Evolutionary conservation across 768 basidiomycete species (phyloP).

Genomic region (Melanogaster broomeanus): DNA sequence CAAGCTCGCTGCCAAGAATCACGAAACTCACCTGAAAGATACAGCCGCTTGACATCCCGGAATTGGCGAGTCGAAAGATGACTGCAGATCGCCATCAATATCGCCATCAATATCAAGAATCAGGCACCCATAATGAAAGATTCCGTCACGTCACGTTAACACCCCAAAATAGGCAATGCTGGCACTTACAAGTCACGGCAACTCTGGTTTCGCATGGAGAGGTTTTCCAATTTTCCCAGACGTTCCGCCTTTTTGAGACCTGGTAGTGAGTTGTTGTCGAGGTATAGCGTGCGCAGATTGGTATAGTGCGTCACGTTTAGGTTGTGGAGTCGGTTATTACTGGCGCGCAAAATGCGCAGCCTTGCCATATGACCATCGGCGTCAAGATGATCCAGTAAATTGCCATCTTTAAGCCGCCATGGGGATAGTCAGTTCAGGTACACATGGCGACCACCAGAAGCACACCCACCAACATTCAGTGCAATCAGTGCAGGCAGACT

Average conservation of each 20-base stretch:
- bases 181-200: constrained; percentile 70
- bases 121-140: constrained; percentile 39
- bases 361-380: constrained; percentile 58
- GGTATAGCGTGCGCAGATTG: constrained; percentile 86
- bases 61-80: constrained; percentile 61
- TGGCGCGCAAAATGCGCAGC: constrained; percentile 82
- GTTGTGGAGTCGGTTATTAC: constrained; percentile 72
- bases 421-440: constrained; percentile 14
- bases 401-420: constrained; percentile 59
- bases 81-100: constrained; percentile 39
- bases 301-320: constrained; percentile 66
- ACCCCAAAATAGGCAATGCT: constrained; percentile 11
- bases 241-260: constrained; percentile 54
- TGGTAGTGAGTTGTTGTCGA: constrained; percentile 77
- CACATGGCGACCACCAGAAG: constrained; percentile 10
- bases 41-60: constrained; percentile 90
- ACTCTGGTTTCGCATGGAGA: constrained; percentile 89
- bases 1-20: constrained; percentile 16
- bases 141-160: constrained; percentile 36
- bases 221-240: constrained; percentile 77
- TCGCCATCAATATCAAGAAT: constrained; percentile 31
- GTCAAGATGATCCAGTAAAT: constrained; percentile 58
- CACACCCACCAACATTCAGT: constrained; percentile 82
- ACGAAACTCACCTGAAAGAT: constrained; percentile 79
- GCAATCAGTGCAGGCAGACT: constrained; percentile 60